Percentiles rank a stretch among this genome's conserved stretches.
Conservation (phyloP, 1,284 basidiomycete genomes). For the Gymnopus androsaceus region DNA sequence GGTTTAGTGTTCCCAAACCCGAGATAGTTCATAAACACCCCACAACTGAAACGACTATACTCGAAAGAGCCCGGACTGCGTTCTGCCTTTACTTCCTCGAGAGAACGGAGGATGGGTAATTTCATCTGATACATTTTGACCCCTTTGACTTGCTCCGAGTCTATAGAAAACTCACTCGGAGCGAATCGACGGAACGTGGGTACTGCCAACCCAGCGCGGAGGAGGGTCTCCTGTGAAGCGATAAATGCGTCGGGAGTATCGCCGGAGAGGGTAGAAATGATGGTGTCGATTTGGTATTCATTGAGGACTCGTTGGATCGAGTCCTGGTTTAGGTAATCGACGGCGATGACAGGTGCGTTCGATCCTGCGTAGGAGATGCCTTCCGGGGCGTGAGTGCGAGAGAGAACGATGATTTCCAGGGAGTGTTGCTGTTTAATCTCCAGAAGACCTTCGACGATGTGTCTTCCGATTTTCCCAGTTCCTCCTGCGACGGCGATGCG, state of each 20-base stretch:
- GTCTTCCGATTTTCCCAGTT: constrained; percentile 11
- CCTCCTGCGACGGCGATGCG: constrained; percentile 14
- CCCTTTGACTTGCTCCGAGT: constrained; percentile 5
- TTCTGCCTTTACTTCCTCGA: constrained; percentile 12
- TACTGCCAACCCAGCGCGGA: constrained; percentile 8
- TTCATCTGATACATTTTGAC: constrained; percentile 10
- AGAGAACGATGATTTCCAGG: constrained; percentile 8
- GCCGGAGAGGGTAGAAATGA: constrained; percentile 10
- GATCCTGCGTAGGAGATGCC: not conserved
- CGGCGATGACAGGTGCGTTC: not conserved
- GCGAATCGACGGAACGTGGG: constrained; percentile 14
- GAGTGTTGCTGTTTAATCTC: constrained; percentile 1
- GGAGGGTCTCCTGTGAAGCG: constrained; percentile 9
- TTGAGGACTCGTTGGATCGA: constrained; percentile 4
- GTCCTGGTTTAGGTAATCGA: constrained; percentile 3
- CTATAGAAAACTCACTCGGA: constrained; percentile 13
- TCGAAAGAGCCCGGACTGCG: constrained; percentile 7
- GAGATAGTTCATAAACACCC: constrained; percentile 13
- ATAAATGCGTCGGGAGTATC: constrained; percentile 1
- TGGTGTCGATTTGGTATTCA: constrained; percentile 8
- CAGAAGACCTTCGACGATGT: constrained; percentile 14
- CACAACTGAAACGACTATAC: constrained; percentile 10
- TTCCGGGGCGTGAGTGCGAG: constrained; percentile 1
- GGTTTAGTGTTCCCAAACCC: constrained; percentile 10
- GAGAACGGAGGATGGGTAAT: constrained; percentile 2